Evolutionary conservation across 805 yeast genomes (phyloP).

Genomic region (Aciculoconidium aculeatum): DNA sequence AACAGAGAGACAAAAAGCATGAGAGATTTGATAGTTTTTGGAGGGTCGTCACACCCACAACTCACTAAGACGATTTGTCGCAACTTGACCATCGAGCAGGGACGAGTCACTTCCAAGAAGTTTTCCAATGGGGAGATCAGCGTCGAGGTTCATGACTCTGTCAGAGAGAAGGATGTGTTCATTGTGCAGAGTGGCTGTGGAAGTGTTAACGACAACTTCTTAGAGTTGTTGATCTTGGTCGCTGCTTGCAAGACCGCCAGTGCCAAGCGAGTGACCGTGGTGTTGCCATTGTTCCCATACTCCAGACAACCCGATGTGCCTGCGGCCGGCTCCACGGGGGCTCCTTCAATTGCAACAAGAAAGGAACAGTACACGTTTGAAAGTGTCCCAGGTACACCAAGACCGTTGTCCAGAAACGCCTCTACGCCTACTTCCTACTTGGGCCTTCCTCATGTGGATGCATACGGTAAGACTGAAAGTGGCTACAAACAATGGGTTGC

Average conservation of each 20-base stretch:
- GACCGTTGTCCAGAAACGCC: slow-evolving; percentile 27
- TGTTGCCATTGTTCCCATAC: slow-evolving; percentile 89
- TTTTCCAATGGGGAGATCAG: slow-evolving; percentile 91
- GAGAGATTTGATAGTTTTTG: slow-evolving; percentile 82
- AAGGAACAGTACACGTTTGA: slow-evolving; percentile 42
- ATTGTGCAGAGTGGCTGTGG: slow-evolving; percentile 86
- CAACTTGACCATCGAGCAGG: slow-evolving; percentile 67
- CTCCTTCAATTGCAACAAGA: slow-evolving; percentile 44
- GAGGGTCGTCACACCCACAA: slow-evolving; percentile 86
- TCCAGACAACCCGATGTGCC: slow-evolving; percentile 95
- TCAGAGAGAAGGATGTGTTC: slow-evolving; percentile 93
- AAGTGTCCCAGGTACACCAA: slow-evolving; percentile 49
- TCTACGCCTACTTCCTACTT: slow-evolving; percentile 4
- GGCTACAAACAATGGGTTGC: slow-evolving; percentile 95
- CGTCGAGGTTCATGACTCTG: slow-evolving; percentile 79
- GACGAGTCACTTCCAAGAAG: slow-evolving; percentile 58
- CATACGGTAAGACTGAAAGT: slow-evolving; percentile 40
- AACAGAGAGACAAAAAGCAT: slow-evolving; percentile 35
- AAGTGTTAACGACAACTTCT: slow-evolving; percentile 78
- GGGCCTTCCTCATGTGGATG: slow-evolving; percentile 26
- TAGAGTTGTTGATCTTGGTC: slow-evolving; percentile 76
- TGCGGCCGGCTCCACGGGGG: slow-evolving; percentile 56
- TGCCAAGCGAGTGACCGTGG: slow-evolving; percentile 84
- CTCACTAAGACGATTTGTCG: slow-evolving; percentile 72
- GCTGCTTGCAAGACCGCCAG: slow-evolving; percentile 93